A percentile compares a stretch with the other conserved stretches of the same genome.
These are phyloP conservation scores for Aureobasidium namibiae DNA, from an alignment of 2,329 filamentous ascomycete genomes.

Conservation along the genomic window DNA sequence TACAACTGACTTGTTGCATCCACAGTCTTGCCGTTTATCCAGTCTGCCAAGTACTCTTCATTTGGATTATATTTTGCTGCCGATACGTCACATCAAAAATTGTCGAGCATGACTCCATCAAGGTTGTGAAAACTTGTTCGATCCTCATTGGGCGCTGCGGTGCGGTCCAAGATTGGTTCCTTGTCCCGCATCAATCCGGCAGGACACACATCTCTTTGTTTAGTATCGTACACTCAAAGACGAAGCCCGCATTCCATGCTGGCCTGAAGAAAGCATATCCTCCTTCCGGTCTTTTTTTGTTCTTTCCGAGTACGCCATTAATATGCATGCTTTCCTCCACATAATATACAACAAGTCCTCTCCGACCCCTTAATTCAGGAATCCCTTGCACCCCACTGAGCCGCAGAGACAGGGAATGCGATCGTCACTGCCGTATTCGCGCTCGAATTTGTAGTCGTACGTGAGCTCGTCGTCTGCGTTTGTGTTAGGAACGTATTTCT, in stretches of 20 bases:
- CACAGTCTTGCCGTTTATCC: neutral
- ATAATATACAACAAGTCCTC: neutral
- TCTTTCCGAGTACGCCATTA: neutral
- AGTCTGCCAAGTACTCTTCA: neutral
- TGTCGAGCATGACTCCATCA: neutral
- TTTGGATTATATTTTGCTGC: neutral
- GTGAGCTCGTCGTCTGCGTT: constrained; percentile 88
- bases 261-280: neutral
- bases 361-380: constrained; percentile 71
- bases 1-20: neutral
- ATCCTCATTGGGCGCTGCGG: neutral
- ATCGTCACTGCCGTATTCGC: constrained; percentile 88
- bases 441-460: constrained; percentile 99
- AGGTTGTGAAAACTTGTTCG: neutral
- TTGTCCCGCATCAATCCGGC: neutral
- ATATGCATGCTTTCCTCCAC: neutral
- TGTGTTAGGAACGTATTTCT: constrained; percentile 23
- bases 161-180: neutral
- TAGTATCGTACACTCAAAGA: neutral
- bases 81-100: neutral
- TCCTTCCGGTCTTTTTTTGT: neutral
- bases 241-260: neutral
- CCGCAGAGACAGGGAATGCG: constrained; percentile 96
- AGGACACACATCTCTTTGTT: neutral
- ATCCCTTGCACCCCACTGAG: constrained; percentile 93